Evolutionary conservation across 306 rosid species (phyloP).

Genomic region (Macrotyloma uniflorum): DNA sequence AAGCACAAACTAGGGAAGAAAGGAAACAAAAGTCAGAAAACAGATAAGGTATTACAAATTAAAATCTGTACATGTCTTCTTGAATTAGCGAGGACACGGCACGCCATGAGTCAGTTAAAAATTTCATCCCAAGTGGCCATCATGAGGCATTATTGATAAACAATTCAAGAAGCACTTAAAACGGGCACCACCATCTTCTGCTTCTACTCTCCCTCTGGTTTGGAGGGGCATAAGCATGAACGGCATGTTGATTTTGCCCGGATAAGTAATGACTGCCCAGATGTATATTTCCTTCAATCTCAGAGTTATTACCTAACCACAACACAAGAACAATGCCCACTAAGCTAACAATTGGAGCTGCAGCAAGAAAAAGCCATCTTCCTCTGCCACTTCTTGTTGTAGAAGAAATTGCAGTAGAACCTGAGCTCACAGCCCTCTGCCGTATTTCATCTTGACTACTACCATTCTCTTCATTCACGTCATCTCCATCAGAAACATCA

Average conservation of each 20-base stretch:
- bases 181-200: slow-evolving; percentile 90
- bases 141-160: slow-evolving; percentile 34
- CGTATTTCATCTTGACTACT: slow-evolving; percentile 39
- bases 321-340: slow-evolving; percentile 81
- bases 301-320: slow-evolving; percentile 85
- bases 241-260: slow-evolving; percentile 45
- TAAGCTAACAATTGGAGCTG: slow-evolving; percentile 89
- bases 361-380: slow-evolving; percentile 82
- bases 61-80: slow-evolving; percentile 35
- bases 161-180: slow-evolving; percentile 44
- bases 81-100: slow-evolving; percentile 33
- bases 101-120: slow-evolving; percentile 39
- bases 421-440: slow-evolving; percentile 29
- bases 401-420: slow-evolving; percentile 43
- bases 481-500: slow-evolving; percentile 50
- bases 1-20: slow-evolving; percentile 30
- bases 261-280: slow-evolving; percentile 34
- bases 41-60: slow-evolving; percentile 23
- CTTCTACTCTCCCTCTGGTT: slow-evolving; percentile 71
- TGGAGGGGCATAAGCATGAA: slow-evolving; percentile 44
- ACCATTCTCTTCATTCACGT: slow-evolving; percentile 47
- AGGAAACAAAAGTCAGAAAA: not conserved
- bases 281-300: slow-evolving; percentile 48
- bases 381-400: slow-evolving; percentile 57
- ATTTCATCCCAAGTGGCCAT: slow-evolving; percentile 37